phyloP scores from a whole-genome alignment of 805 yeast species.

The Metschnikowia arizonensis region DNA sequence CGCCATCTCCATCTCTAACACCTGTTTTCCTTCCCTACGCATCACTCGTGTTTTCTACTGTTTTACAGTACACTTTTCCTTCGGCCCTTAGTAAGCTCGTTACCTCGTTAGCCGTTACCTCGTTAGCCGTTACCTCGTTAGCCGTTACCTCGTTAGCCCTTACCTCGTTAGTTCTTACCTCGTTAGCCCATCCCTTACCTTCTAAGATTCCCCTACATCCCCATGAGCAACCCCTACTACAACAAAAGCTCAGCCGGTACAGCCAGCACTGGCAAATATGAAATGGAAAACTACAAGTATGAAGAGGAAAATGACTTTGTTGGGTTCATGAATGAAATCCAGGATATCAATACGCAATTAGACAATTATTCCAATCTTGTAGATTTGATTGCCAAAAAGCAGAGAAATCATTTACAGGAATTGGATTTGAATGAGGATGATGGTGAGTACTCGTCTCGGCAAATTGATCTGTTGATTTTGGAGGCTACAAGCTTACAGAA shows the following conservation, averaged over 20 bases:
- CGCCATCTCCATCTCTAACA: neutral
- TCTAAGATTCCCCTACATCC: neutral
- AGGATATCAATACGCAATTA: constrained; percentile 62
- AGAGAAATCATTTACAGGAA: constrained; percentile 66
- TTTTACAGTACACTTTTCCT: too few relatives aligned
- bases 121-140: too few relatives aligned
- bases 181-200: neutral
- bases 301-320: constrained; percentile 51
- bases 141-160: too few relatives aligned
- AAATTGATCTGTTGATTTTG: constrained; percentile 69
- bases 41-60: too few relatives aligned
- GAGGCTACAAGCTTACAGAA: constrained; percentile 79
- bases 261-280: constrained; percentile 10
- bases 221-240: constrained; percentile 37
- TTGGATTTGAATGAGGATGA: constrained; percentile 56
- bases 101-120: too few relatives aligned
- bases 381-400: constrained; percentile 65
- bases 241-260: constrained; percentile 9
- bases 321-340: constrained; percentile 58
- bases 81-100: too few relatives aligned
- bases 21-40: too few relatives aligned
- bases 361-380: constrained; percentile 68
- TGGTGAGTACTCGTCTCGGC: constrained; percentile 63
- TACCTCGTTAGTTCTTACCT: too few relatives aligned
- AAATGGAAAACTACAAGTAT: constrained; percentile 17